Evolutionary conservation across 257 asterid genomes (phyloP), one percentile per base, ranked within the genome.

Genomic region (Parsonsia alboflavescens): DNA sequence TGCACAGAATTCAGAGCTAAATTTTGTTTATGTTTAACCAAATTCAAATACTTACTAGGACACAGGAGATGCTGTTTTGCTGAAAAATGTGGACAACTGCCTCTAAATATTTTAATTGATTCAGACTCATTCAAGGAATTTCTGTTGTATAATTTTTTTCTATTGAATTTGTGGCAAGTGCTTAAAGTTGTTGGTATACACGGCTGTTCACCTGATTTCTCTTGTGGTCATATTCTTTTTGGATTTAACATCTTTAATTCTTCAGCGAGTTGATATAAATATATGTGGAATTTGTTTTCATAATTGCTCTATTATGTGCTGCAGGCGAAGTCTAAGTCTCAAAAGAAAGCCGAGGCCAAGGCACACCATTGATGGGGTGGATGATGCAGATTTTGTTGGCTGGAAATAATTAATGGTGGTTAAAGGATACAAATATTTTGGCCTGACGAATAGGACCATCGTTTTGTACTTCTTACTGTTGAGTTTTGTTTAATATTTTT

Each of bases 301-400:
- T 64, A 15, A 41, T 68, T 45, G 0, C 13, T 46, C 53, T 46
- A 4, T 68, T 73, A 28, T 65, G 75, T 76, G 17, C 62, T 69
- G 39, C 78, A 80, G 73, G 87, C 84, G 1, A 83, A 86, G 78
- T 90, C 88, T 74, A 91, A 91, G 87, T 88, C 93, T 61, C 93
- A 83, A 17, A 81, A 86, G 91, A 88, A 89, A 75, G 89, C 88
- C 67, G 93, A 86, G 81, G 93, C 92, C 46, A 83, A 84, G 64
- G 88, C 72, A 33, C 96, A 87, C 74, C 97, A 91, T 79, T 91
- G 80, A 83, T 58, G 75, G 26, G 59, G 67, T 58, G 77, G 70
- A 30, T 21, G 46, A 5, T 73, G n/a, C 45, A 68, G 72, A 42
- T 75, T 77, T 77, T 73, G 81, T 57, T 24, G 71, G 24, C 59